Base-by-base conservation (phyloP, 371 early-diverging fungal species). In the Rhizopus stolonifer region DNA sequence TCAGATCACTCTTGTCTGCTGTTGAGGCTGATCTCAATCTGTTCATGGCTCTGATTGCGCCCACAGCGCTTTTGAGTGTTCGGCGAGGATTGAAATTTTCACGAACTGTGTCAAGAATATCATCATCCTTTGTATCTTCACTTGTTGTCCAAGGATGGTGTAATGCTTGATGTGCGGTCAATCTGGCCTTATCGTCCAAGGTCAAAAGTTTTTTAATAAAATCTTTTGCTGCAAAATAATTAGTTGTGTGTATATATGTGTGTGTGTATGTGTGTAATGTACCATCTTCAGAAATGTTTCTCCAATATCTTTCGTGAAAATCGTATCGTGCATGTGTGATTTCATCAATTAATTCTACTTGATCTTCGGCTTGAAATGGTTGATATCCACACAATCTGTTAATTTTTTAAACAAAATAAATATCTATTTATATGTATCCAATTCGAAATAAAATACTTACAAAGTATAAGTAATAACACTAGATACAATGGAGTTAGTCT, bases 151-250 rank as follows among this genome's bases (percentile, higher is more conserved):
- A 96, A 13, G 79, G 80, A 70, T 96, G 92, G 23, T 79, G 58
- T 45, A 93, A 72, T 5, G 95, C 95, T 62, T 94, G 77, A 9
- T 70, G 68, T 9, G 88, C 93, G 0, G 94, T 93, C 54, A 88
- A 66, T 43, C 96, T 85, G 33, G 77, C 68, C 2, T 58, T 54
- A 1, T 91, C 89, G 59, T 92, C 82, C 29, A 88, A 64, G 13
- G 82, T 65, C 22, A 96, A 79, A 24, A 89, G 70, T 51, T 71
- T 75, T 31, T 84, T 79, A 59, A 96, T 93, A 58, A 96, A 94
- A 60, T 93, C 90, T 63, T 89, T 91, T 39, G 95, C 96, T 89
- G 59, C 36, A 19, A 3, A 4, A 9, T 4, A 13, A 1, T 18
- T 21, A 42, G 5, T 46, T 6, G n/a, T n/a, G n/a, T n/a, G n/a